These are phyloP conservation scores for Schwanniomyces vanrijiae DNA, from an alignment of 805 yeast species.

Conservation along the genomic window DNA sequence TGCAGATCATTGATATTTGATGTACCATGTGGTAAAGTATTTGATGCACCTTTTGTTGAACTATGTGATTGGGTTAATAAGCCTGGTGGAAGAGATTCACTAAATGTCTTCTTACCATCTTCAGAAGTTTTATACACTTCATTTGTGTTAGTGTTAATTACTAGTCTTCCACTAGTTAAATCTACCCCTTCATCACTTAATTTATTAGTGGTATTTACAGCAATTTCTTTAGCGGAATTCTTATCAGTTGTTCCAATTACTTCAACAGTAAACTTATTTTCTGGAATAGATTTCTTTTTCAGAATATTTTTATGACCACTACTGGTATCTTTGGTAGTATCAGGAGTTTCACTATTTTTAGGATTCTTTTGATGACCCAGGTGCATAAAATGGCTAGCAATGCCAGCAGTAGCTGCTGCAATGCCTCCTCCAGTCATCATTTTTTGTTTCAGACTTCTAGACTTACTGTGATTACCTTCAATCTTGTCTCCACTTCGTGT, in stretches of 20 bases:
- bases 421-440: neutral
- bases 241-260: constrained; percentile 35
- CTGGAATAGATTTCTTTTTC: constrained; percentile 1
- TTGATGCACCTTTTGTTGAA: neutral
- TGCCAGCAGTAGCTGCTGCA: neutral
- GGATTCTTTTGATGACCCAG: neutral
- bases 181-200: constrained; percentile 32
- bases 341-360: too few species aligned
- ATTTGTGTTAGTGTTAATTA: constrained; percentile 32
- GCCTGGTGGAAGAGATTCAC: neutral
- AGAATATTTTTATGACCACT: neutral
- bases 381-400: neutral
- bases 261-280: constrained; percentile 20
- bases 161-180: constrained; percentile 31
- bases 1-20: neutral
- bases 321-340: neutral
- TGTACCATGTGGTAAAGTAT: neutral
- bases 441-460: neutral
- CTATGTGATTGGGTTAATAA: neutral
- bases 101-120: neutral
- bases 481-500: neutral
- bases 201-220: constrained; percentile 30
- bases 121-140: constrained; percentile 26
- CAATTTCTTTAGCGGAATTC: constrained; percentile 27
- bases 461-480: neutral